A percentile compares a stretch with the other conserved stretches of the same genome.
These are phyloP conservation scores for Cercospora berteroae DNA, from an alignment of 2,329 filamentous ascomycete genomes.

Conservation along the genomic window DNA sequence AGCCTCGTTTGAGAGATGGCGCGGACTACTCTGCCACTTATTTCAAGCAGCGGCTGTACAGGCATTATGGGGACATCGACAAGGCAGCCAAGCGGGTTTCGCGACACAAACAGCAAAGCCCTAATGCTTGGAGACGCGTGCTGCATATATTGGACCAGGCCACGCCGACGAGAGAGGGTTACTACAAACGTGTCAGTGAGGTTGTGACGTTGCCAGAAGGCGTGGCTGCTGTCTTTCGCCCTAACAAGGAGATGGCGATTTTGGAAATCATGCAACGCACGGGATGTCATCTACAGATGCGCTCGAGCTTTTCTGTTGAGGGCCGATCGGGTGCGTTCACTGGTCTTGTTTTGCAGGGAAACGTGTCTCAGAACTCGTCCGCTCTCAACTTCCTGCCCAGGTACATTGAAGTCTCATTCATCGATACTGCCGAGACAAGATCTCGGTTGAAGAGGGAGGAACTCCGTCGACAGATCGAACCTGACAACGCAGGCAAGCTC, in stretches of 20 bases:
- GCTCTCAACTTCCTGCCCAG: conserved; percentile 23
- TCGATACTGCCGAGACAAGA: background rate
- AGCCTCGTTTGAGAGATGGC: background rate
- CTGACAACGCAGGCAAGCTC: background rate
- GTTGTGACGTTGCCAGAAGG: conserved; percentile 26
- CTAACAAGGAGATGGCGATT: conserved; percentile 22
- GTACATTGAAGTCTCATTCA: background rate
- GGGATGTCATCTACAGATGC: conserved; percentile 25
- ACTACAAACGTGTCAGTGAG: conserved; percentile 25
- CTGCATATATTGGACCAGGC: conserved; percentile 21
- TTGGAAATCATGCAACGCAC: conserved; percentile 36
- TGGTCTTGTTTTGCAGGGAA: conserved; percentile 27
- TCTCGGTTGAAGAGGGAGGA: background rate
- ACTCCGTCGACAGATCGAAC: conserved; percentile 3
- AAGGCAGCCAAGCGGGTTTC: background rate
- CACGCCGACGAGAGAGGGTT: conserved; percentile 14
- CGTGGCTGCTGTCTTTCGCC: conserved; percentile 22
- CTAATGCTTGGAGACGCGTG: conserved; percentile 19
- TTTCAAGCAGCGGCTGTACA: background rate
- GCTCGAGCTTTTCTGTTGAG: conserved; percentile 18
- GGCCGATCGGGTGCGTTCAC: conserved; percentile 18
- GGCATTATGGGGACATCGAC: background rate
- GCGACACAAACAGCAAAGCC: conserved; percentile 13
- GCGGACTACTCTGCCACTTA: background rate
- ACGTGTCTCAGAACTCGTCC: conserved; percentile 20